These are phyloP conservation scores for Catharanthus roseus DNA, from an alignment of 257 asterid species.

Conservation along the genomic window DNA sequence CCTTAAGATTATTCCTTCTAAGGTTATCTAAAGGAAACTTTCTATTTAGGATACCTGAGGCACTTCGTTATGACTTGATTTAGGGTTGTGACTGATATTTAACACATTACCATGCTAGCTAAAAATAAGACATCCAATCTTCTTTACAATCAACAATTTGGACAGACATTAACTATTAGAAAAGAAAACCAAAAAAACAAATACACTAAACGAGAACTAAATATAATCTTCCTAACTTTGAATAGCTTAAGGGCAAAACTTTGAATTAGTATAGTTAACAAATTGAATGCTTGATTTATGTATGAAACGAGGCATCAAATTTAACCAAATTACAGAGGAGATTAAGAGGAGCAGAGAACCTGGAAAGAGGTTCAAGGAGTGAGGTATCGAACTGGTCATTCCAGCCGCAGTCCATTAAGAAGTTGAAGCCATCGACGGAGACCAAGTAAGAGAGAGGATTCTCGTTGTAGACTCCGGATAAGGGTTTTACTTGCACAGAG, in stretches of 20 bases:
- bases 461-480: conserved; percentile 91
- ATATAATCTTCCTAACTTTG: background rate
- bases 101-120: background rate
- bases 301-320: no score
- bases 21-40: no score
- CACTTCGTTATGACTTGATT: background rate
- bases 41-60: background rate
- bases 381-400: conserved; percentile 94
- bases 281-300: background rate
- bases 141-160: background rate
- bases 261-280: background rate
- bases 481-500: conserved; percentile 93
- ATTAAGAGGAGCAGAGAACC: conserved; percentile 32
- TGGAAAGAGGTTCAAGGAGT: conserved; percentile 85
- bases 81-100: conserved; percentile 2
- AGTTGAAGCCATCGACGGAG: conserved; percentile 81
- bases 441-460: conserved; percentile 86
- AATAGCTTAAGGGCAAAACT: background rate
- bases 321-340: background rate
- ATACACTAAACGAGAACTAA: background rate
- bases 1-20: background rate
- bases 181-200: background rate
- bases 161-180: background rate
- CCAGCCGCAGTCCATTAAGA: conserved; percentile 97
- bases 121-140: background rate